Evolutionary conservation across 805 yeast genomes (phyloP), one percentile per base, ranked within the genome.

Genomic region (Ogataea naganishii): DNA sequence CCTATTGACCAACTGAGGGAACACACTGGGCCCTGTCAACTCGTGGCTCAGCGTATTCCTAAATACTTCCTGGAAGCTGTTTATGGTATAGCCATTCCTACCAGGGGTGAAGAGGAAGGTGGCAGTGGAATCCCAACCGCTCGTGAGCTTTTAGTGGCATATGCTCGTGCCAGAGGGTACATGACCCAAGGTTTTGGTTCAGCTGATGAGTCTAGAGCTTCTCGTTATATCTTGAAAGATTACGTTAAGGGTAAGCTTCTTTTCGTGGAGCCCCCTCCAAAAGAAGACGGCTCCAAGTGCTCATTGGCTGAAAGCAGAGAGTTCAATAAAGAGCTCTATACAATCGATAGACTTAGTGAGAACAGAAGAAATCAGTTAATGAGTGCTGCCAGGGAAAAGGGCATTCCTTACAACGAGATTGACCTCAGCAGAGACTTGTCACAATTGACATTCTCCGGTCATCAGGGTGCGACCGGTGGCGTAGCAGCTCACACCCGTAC

Each of bases 1-100:
- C 99, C 99, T 14, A 92, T 92, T 45, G 98, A 92, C 60, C 98
- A 92, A 58, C 66, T 92, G 38, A 72, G 97, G 50, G 99, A 92
- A 49, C 76, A 73, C 52, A 77, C 89, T 7, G 94, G 94, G 3
- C 97, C 99, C 9, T 66, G 79, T 6, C 79, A 85, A 30, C 61
- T 92, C 18, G 89, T 92, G 11, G 77, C 89, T 20, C 80, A 81
- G 51, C 69, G 97, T 49, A 72, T 92, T 31, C 98, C 99, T 14
- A 85, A 84, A 50, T 82, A 60, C 52, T 88, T 67, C 53, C 55
- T 92, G 33, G 99, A 92, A 56, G 94, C 95, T 1, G 69, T 83
- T 2, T 92, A 92, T 52, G 96, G 97, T 70, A 84, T 92, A 40
- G 81, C 81, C 32, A 84, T 92, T 39, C 80, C 75, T 26, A 79